Evolutionary conservation across 1,284 basidiomycete species (phyloP).

Genomic region (Austroboletus novae-zelandiae): DNA sequence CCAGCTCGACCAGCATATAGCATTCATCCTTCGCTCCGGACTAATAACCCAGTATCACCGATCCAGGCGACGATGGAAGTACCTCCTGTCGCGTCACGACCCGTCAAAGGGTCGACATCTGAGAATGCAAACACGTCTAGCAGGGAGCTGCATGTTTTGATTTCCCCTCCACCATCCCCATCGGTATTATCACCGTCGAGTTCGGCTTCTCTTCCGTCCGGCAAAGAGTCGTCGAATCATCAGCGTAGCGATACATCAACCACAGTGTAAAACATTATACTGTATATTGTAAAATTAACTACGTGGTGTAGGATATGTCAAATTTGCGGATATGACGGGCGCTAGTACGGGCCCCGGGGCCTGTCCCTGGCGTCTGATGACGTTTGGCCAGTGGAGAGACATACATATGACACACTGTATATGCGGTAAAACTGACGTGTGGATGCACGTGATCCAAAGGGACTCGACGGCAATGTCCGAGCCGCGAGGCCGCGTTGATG

Average conservation of each 20-base stretch:
- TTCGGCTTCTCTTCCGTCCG: constrained; percentile 9
- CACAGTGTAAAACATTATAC: constrained; percentile 11
- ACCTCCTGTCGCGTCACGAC: constrained; percentile 27
- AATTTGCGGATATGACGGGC: constrained; percentile 2
- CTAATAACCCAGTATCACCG: constrained; percentile 40
- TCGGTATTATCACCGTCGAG: constrained; percentile 18
- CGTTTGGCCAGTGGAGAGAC: no score
- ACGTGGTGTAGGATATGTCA: neutral
- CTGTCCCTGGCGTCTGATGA: no score
- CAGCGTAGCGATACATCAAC: constrained; percentile 15
- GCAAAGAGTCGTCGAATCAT: constrained; percentile 7
- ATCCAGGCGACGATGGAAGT: constrained; percentile 32
- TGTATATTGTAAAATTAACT: neutral
- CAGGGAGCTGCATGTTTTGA: constrained; percentile 9
- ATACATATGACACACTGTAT: no score
- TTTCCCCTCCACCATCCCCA: constrained; percentile 33
- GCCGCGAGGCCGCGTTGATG: no score
- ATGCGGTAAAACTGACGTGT: no score
- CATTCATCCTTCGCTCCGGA: constrained; percentile 71
- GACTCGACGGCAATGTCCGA: no score
- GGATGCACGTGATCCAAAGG: no score
- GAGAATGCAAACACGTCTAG: constrained; percentile 9
- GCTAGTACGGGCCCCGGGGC: neutral
- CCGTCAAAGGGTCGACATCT: constrained; percentile 13
- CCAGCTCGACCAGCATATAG: constrained; percentile 67